Evolutionary conservation across 202 grass and related monocot genomes (phyloP).

Genomic region (Hordeum pubiflorum): DNA sequence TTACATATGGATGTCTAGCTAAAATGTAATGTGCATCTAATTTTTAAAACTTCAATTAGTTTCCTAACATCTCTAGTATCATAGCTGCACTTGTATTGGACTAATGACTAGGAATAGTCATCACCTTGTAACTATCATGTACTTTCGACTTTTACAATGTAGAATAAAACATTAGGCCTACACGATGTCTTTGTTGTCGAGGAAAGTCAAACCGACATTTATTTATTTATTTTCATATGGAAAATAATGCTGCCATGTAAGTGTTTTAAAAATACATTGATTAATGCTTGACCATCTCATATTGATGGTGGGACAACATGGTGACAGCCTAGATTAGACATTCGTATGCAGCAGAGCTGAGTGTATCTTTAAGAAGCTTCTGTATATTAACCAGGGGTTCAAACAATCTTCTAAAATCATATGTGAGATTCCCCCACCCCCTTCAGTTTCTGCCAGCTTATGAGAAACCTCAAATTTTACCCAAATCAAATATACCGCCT

Average conservation of each 20-base stretch:
- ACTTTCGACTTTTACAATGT: background rate
- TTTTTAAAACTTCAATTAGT: background rate
- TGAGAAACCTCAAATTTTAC: background rate
- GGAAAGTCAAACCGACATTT: background rate
- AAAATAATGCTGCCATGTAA: background rate
- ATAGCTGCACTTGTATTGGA: background rate
- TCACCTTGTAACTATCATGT: background rate
- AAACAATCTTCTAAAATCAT: background rate
- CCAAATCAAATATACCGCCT: background rate
- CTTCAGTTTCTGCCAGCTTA: background rate
- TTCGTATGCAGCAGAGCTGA: background rate
- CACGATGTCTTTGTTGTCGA: background rate
- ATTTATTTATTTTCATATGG: background rate
- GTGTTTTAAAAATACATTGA: background rate
- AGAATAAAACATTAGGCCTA: background rate
- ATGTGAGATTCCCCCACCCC: background rate
- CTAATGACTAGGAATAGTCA: background rate
- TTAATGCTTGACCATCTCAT: background rate
- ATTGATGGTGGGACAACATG: background rate
- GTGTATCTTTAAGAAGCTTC: background rate
- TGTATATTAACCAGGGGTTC: background rate
- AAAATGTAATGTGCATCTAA: background rate
- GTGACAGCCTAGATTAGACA: background rate
- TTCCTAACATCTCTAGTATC: background rate
- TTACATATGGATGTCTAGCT: background rate